Percentiles rank a stretch among this genome's conserved stretches.
phyloP scores from a whole-genome alignment of 495 filamentous ascomycete species.

The Cercophora scortea region DNA sequence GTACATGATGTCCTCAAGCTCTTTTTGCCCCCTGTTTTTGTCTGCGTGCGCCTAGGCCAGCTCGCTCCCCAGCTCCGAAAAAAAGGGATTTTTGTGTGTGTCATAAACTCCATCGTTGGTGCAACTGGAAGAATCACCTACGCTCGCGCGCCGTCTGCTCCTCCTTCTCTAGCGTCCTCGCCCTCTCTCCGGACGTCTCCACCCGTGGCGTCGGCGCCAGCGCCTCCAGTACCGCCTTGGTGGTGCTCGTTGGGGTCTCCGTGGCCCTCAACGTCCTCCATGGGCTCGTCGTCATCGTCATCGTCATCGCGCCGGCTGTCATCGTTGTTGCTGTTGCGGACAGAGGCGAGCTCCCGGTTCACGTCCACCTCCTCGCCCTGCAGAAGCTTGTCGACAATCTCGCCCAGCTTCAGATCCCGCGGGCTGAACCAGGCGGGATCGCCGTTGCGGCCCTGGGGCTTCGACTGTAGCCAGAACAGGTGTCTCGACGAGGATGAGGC shows the following conservation, averaged over 20 bases:
- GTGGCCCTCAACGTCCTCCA: conserved; percentile 74
- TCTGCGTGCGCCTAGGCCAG: conserved; percentile 12
- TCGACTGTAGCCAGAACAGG: conserved; percentile 94
- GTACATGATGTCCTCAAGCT: conserved; percentile 21
- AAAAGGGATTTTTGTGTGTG: conserved; percentile 12
- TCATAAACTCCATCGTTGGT: too few species aligned
- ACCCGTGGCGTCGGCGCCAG: conserved; percentile 77
- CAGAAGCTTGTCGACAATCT: conserved; percentile 74
- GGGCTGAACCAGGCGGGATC: conserved; percentile 71
- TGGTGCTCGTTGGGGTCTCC: conserved; percentile 51
- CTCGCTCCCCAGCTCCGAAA: neutral
- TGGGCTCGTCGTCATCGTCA: conserved; percentile 69
- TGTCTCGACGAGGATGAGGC: conserved; percentile 83
- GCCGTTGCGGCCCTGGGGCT: conserved; percentile 66
- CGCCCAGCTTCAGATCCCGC: conserved; percentile 71
- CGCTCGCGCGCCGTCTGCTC: conserved; percentile 95
- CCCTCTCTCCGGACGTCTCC: conserved; percentile 89
- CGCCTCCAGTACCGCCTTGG: conserved; percentile 62
- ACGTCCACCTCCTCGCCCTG: conserved; percentile 90
- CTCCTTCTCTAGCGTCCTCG: conserved; percentile 76
- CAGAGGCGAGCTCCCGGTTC: conserved; percentile 60
- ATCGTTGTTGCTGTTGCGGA: conserved; percentile 50
- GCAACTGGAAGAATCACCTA: conserved; percentile 62
- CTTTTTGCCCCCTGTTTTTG: neutral
- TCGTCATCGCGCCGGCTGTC: conserved; percentile 52